These are phyloP conservation scores for Pythium folliculosum DNA, from an alignment of 352 stramenopile genomes.

Conservation along the genomic window DNA sequence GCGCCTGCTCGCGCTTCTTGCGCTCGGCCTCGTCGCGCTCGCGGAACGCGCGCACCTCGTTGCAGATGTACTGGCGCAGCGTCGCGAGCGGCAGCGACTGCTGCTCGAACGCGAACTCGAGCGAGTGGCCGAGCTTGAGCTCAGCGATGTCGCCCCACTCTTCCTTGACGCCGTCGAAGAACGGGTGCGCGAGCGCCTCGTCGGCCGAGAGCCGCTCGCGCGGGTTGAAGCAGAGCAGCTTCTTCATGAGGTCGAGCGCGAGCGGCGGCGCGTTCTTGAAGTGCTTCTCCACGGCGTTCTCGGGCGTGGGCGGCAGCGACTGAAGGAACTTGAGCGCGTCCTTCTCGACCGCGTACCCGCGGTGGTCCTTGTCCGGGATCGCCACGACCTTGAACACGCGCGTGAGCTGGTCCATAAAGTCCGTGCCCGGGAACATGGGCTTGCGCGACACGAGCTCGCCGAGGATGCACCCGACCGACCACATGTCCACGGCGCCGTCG, in stretches of 20 bases:
- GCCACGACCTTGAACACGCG: slow-evolving; percentile 78
- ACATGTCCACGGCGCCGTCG: slow-evolving; percentile 86
- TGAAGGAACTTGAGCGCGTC: slow-evolving; percentile 86
- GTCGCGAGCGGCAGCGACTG: slow-evolving; percentile 72
- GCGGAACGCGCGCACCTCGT: slow-evolving; percentile 72
- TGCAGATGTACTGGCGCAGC: slow-evolving; percentile 76
- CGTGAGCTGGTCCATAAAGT: slow-evolving; percentile 88
- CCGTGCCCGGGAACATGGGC: slow-evolving; percentile 73
- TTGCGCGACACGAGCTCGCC: slow-evolving; percentile 87
- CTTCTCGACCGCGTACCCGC: slow-evolving; percentile 79
- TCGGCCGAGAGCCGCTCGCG: slow-evolving; percentile 88
- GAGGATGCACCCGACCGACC: slow-evolving; percentile 92
- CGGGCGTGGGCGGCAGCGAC: slow-evolving; percentile 52
- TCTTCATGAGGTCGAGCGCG: slow-evolving; percentile 80
- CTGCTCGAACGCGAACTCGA: slow-evolving; percentile 83
- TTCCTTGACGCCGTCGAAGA: slow-evolving; percentile 89
- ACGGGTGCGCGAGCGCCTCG: slow-evolving; percentile 86
- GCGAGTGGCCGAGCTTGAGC: slow-evolving; percentile 66
- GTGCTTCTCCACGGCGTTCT: slow-evolving; percentile 60
- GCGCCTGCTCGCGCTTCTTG: slow-evolving; percentile 34
- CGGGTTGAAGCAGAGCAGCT: slow-evolving; percentile 91
- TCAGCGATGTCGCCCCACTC: slow-evolving; percentile 77
- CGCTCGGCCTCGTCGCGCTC: slow-evolving; percentile 33
- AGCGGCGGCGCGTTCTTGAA: slow-evolving; percentile 47
- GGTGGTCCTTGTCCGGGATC: slow-evolving; percentile 60